Conservation (phyloP, 2,329 filamentous ascomycete genomes). For the Pseudocercospora ulei region DNA sequence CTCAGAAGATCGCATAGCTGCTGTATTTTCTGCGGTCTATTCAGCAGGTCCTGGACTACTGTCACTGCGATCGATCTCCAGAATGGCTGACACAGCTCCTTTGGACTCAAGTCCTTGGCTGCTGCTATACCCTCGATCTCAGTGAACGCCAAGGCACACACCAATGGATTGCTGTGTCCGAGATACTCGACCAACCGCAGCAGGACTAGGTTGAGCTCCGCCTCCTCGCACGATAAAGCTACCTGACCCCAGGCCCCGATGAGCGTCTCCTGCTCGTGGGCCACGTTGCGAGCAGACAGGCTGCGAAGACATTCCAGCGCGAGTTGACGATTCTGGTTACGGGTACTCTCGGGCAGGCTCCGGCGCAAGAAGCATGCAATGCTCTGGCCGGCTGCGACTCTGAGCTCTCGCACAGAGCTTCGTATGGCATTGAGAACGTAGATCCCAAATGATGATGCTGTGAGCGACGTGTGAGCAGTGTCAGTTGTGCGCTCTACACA, state of each 20-base stretch:
- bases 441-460: constrained; percentile 55
- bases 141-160: constrained; percentile 72
- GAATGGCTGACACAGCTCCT: constrained; percentile 64
- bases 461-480: constrained; percentile 10
- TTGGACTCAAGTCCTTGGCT: constrained; percentile 48
- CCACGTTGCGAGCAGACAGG: constrained; percentile 58
- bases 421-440: constrained; percentile 73
- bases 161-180: constrained; percentile 67
- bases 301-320: constrained; percentile 61
- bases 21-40: constrained; percentile 70
- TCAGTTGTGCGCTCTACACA: constrained; percentile 55
- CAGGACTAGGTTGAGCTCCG: constrained; percentile 78
- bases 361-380: constrained; percentile 52
- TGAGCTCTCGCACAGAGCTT: constrained; percentile 75
- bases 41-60: constrained; percentile 69
- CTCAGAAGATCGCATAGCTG: constrained; percentile 71
- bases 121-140: constrained; percentile 68
- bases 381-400: constrained; percentile 62
- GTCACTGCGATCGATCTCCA: constrained; percentile 78
- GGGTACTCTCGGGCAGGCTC: constrained; percentile 41
- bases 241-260: constrained; percentile 80
- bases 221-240: constrained; percentile 62
- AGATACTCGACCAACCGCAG: constrained; percentile 77
- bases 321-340: constrained; percentile 57
- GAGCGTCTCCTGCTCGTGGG: constrained; percentile 67